Percentiles rank a stretch among this genome's conserved stretches.
phyloP scores from a whole-genome alignment of 768 basidiomycete species.

The Pulveroboletus ravenelii region DNA sequence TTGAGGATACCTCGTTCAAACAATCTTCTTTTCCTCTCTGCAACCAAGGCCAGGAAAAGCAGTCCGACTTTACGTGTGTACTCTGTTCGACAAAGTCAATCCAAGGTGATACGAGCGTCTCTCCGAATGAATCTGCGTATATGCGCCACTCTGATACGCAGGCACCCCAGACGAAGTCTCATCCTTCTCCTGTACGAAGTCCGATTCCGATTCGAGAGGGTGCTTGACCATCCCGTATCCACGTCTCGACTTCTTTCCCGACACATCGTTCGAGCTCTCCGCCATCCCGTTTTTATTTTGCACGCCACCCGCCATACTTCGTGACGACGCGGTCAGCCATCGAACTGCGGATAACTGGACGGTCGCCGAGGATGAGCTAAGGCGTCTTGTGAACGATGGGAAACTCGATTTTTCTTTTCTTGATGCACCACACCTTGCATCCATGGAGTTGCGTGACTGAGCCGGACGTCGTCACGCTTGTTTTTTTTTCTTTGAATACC shows the following conservation, averaged over 20 bases:
- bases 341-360: constrained; percentile 9
- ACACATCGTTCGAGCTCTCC: constrained; percentile 23
- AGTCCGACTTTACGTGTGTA: constrained; percentile 15
- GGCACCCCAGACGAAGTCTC: constrained; percentile 4
- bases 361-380: constrained; percentile 19
- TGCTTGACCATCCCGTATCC: not conserved
- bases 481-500: constrained; percentile 1
- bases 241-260: constrained; percentile 12
- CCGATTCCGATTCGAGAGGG: not conserved
- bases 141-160: constrained; percentile 20
- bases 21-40: constrained; percentile 9
- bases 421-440: constrained; percentile 11
- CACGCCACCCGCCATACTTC: constrained; percentile 13
- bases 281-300: constrained; percentile 30
- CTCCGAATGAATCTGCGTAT: constrained; percentile 7
- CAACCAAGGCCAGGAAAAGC: constrained; percentile 9
- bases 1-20: not conserved
- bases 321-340: not conserved
- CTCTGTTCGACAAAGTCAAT: constrained; percentile 15
- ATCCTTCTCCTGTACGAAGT: not conserved
- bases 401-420: constrained; percentile 28
- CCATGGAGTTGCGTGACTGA: constrained; percentile 14
- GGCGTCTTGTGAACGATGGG: constrained; percentile 17
- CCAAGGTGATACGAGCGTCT: constrained; percentile 20
- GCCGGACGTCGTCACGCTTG: not conserved